Evolutionary conservation across 306 rosid genomes (phyloP), one percentile per base, ranked within the genome.

Genomic region (Fagus sylvatica): DNA sequence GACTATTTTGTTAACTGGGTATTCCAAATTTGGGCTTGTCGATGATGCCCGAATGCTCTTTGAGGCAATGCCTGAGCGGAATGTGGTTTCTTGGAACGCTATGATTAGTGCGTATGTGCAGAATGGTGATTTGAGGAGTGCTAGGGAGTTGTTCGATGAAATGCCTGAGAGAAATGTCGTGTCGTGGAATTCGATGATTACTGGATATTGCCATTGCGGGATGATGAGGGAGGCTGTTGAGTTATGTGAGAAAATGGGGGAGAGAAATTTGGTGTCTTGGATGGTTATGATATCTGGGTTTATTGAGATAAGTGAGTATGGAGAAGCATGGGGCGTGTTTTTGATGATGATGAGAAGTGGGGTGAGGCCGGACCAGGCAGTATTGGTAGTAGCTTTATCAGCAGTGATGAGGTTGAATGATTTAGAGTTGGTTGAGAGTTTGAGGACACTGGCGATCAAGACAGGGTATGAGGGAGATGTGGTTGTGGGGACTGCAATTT

Each of bases 221-320:
- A 66, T 76, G 81, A 69, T 84, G 57, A 54, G 28, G 43, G 82
- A 76, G 62, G 87, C 84, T 66, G 56, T 49, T 15, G 81, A 76
- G 76, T 42, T 80, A n/a, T 84, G 79, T 30, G 81, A 76, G 53
- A 67, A 34, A 48, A 84, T 72, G 81, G 76, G 30, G 72, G 81
- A 76, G 69, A 69, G 48, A 28, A 72, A 15, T 73, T 65, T 32
- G 73, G 79, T 69, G 39, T 75, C 81, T 42, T 76, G 87, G 87
- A 42, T 76, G 84, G 73, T 75, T 48, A 76, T 84, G 84, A 69
- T 84, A 30, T 83, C 84, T 9, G 87, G 83, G 51, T 75, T 75
- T 64, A 74, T 64, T 19, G 72, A 71, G 78, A 54, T 62, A 33
- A 34, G 62, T 34, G 78, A 55, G 59, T 76, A 43, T 56, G 39